phyloP scores from a whole-genome alignment of 257 asterid genomes.

The Salvia rosmarinus region DNA sequence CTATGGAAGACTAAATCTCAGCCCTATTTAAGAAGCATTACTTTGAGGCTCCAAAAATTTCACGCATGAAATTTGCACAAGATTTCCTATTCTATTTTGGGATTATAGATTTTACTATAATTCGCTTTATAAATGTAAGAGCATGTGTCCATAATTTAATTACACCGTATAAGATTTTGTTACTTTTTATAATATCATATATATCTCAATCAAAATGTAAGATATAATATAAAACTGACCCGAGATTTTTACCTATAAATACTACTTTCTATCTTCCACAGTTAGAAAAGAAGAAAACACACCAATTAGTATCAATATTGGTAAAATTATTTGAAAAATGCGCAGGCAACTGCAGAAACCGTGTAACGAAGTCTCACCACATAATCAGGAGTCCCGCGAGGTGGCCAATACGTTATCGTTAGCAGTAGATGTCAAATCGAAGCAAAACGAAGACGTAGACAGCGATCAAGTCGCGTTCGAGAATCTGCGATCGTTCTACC shows the following conservation, averaged over 20 bases:
- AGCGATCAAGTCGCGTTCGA: conserved; percentile 49
- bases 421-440: neutral
- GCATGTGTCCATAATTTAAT: neutral
- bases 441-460: conserved; percentile 39
- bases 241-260: conserved; percentile 9
- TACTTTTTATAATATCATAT: neutral
- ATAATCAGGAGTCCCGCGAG: conserved; percentile 38
- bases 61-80: neutral
- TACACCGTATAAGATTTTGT: neutral
- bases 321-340: too few relatives aligned
- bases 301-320: neutral
- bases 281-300: neutral
- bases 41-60: neutral
- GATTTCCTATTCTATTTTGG: conserved; percentile 9
- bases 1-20: too few relatives aligned
- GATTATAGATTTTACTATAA: neutral
- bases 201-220: neutral
- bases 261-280: neutral
- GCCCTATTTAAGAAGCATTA: conserved; percentile 16
- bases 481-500: conserved; percentile 51
- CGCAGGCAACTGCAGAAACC: conserved; percentile 51
- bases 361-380: conserved; percentile 40
- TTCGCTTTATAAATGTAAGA: neutral
- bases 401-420: conserved; percentile 48
- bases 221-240: too few relatives aligned